Percentiles rank a stretch among this genome's conserved stretches.
phyloP scores from a whole-genome alignment of 805 yeast genomes.

The Pichia phayaonensis region DNA sequence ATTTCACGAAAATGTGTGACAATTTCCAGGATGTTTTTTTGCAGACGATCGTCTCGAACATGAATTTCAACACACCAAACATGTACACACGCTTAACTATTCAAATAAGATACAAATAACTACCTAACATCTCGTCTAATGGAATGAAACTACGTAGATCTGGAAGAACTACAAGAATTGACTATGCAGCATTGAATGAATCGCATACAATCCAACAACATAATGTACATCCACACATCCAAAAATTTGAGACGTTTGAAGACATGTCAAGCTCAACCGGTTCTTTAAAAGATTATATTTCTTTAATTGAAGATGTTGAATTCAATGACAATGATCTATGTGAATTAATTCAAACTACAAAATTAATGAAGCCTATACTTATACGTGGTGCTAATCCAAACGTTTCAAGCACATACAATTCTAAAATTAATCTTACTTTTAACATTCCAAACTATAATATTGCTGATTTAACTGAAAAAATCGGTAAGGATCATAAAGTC shows the following conservation, averaged over 20 bases:
- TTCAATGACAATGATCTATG: conserved; percentile 22
- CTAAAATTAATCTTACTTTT: conserved; percentile 13
- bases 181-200: conserved; percentile 71
- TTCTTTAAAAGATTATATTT: background rate
- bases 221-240: conserved; percentile 54
- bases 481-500: conserved; percentile 57
- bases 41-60: background rate
- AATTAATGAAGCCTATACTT: conserved; percentile 26
- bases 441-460: conserved; percentile 51
- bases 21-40: no score
- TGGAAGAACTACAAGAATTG: conserved; percentile 42
- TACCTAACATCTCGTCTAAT: background rate
- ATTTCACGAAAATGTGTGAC: no score
- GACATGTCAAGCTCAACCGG: background rate
- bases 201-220: conserved; percentile 50
- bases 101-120: no score
- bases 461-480: conserved; percentile 42
- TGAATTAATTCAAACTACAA: conserved; percentile 20
- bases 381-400: conserved; percentile 23
- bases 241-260: conserved; percentile 17
- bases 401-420: conserved; percentile 8
- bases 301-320: conserved; percentile 8
- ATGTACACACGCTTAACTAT: no score
- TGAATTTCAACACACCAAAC: background rate
- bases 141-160: background rate